Conservation (phyloP, 495 filamentous ascomycete genomes). For the Clavariopsis aquatica region DNA sequence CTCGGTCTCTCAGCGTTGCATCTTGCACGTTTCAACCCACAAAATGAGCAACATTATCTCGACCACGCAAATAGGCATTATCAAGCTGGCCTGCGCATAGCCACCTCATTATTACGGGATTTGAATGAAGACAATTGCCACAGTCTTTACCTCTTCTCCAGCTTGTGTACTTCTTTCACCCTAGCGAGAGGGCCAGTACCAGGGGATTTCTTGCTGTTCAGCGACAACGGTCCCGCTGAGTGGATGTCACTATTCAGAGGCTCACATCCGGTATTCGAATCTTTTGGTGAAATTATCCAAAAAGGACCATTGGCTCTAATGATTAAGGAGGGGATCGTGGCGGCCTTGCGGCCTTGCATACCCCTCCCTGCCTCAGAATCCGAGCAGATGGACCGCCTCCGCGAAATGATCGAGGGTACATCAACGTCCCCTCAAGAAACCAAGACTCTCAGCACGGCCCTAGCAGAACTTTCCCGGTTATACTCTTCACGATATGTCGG, state of each 20-base stretch:
- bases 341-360: not conserved
- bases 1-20: not conserved
- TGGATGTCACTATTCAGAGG: not conserved
- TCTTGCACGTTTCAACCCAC: not conserved
- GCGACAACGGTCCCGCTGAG: not conserved
- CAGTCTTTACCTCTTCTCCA: not conserved
- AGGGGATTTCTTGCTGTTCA: not conserved
- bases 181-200: not conserved
- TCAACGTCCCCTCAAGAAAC: not conserved
- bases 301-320: conserved; percentile 2
- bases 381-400: not conserved
- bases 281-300: not conserved
- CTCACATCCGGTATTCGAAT: not conserved
- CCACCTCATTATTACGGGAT: not conserved
- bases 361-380: not conserved
- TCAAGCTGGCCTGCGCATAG: not conserved
- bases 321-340: not conserved
- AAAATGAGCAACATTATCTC: not conserved
- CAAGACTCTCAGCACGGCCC: not conserved
- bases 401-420: not conserved
- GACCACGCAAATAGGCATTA: conserved; percentile 3
- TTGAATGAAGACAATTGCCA: conserved; percentile 5
- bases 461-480: not conserved
- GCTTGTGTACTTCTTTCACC: not conserved
- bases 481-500: not conserved